Evolutionary conservation across 2,329 filamentous ascomycete genomes (phyloP).

Genomic region (Alternaria triticimaculans): DNA sequence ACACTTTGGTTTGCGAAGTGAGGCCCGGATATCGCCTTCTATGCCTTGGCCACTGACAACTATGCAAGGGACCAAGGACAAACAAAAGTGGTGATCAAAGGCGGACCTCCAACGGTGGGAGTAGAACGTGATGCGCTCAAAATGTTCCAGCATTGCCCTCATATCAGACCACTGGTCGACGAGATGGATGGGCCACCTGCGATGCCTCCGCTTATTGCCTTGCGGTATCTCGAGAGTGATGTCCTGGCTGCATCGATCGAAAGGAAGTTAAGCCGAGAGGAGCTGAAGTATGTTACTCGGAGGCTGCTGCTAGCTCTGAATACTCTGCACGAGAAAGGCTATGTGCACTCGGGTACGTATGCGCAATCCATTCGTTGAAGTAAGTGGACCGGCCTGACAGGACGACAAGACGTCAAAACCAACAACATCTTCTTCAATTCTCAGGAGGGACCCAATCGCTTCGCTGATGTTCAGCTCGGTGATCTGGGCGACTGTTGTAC

Average conservation of each 20-base stretch:
- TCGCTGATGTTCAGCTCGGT: constrained; percentile 45
- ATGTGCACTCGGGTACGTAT: neutral
- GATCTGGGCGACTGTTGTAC: constrained; percentile 42
- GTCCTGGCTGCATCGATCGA: neutral
- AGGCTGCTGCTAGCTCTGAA: neutral
- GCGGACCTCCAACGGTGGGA: neutral
- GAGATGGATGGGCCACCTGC: neutral
- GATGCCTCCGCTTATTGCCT: neutral
- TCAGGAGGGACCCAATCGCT: constrained; percentile 34
- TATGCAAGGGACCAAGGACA: neutral
- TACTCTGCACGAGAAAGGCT: neutral
- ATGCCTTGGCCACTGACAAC: neutral
- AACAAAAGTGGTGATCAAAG: neutral
- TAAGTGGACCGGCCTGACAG: neutral
- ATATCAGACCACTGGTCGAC: neutral
- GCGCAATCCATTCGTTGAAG: neutral
- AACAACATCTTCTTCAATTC: constrained; percentile 50
- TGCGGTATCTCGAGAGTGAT: neutral
- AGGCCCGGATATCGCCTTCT: neutral
- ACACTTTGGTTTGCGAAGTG: neutral
- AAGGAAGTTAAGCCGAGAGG: neutral
- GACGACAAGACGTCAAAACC: constrained; percentile 41
- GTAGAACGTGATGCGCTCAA: neutral
- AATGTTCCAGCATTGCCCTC: neutral
- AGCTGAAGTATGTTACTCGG: neutral